Evolutionary conservation across 1,284 basidiomycete genomes (phyloP), one percentile per base, ranked within the genome.

Genomic region (Cutaneotrichosporon arboriforme): DNA sequence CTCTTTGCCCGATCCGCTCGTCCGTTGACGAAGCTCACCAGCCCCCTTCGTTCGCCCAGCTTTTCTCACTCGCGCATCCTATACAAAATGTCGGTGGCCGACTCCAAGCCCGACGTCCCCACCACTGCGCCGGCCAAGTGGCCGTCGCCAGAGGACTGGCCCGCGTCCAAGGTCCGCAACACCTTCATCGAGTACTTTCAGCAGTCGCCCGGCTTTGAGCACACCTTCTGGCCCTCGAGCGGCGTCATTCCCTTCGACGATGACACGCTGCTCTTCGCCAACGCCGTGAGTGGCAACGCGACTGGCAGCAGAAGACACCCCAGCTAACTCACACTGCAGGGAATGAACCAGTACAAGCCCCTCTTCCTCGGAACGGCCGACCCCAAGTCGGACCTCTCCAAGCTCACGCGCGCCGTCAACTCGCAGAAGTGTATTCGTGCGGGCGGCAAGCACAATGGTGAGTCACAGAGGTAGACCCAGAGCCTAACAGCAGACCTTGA

Each of bases 311-410:
- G 15, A 38, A 22, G 31, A 23, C 8, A 17, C 14, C 3, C 33
- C 7, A n/a, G 23, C 50, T 48, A 20, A 47, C 35, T 26, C 10
- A 12, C 42, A 21, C n/a, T n/a, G n/a, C 49, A 76, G 74, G 90
- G 92, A 55, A 94, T 94, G 91, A 94, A 94, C 76, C 90, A 96
- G 86, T 97, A 90, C 81, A 97, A 98, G 79, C 79, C 88, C 46
- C 90, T 97, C 62, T 97, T 98, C 76, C 81, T 98, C 34, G 94
- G 94, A 60, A 96, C 88, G 5, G 92, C 93, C 55, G 93, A 97
- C 77, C 91, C 92, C 43, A 74, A 83, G 87, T 69, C 93, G 86
- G 37, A 87, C 87, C 46, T 97, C 66, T 83, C 88, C 54, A 91
- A 88, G 73, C 80, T 97, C 64, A 88, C 86, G 70, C 86, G 96